Percentiles rank a stretch among this genome's conserved stretches.
phyloP scores from a whole-genome alignment of 345 rosid species.

The Syzygium jambos region DNA sequence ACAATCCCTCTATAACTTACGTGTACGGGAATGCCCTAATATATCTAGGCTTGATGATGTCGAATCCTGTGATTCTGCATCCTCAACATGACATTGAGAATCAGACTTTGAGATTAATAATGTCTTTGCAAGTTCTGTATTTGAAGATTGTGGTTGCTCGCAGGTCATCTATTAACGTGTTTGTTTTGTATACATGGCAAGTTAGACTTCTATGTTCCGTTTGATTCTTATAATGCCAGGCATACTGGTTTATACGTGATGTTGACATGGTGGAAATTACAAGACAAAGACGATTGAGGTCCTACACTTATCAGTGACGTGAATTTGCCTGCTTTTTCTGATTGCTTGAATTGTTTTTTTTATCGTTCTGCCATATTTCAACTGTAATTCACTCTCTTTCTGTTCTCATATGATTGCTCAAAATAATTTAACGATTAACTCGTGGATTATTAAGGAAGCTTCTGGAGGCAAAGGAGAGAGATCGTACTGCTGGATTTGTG shows the following conservation, averaged over 20 bases:
- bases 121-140: background rate
- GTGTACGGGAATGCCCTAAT: background rate
- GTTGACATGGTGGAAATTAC: background rate
- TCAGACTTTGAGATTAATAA: background rate
- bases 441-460: too few species aligned
- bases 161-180: background rate
- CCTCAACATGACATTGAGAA: background rate
- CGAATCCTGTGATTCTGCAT: background rate
- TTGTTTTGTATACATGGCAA: background rate
- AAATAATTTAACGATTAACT: too few species aligned
- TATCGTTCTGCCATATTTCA: too few species aligned
- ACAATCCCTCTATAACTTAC: background rate
- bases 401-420: too few species aligned
- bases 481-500: too few species aligned
- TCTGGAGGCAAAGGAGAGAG: too few species aligned
- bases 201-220: background rate
- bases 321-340: too few species aligned
- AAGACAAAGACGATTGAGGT: too few species aligned
- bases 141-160: background rate
- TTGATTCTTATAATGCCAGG: background rate
- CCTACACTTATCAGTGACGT: too few species aligned
- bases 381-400: too few species aligned
- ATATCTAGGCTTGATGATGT: background rate
- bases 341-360: too few species aligned
- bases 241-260: too few species aligned